Evolutionary conservation across 2,329 filamentous ascomycete species (phyloP), one percentile per base, ranked within the genome.

Genomic region (Apiospora hydei): DNA sequence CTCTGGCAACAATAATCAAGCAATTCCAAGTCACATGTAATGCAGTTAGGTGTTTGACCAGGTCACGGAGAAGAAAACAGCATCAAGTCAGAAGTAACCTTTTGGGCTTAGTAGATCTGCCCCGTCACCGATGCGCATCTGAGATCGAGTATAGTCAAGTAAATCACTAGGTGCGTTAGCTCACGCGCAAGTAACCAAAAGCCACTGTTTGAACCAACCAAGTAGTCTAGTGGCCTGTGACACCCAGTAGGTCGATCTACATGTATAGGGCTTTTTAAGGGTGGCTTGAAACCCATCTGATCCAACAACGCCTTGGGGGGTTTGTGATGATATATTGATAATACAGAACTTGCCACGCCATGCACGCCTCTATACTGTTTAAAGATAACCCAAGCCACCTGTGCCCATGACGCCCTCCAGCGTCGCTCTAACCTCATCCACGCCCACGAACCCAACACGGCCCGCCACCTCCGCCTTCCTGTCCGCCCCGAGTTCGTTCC

Each of bases 401-500:
- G 87, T 88, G 13, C 84, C 84, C 44, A 91, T 72, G 30, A 85
- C 80, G 41, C 85, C 84, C 77, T 89, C 88, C 76, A 93, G 81
- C 84, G 93, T 91, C 5, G 87, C 88, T 77, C 89, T 84, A 71
- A 93, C 85, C 77, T 89, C 88, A 84, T 89, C 91, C 51, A 87
- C 87, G 75, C 89, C 88, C 8, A 84, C 82, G 14, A 88, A 90
- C 0, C 94, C 95, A 2, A 93, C 92, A 75, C 94, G 89, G 0
- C 90, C 89, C 0, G 94, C 88, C 66, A 96, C 90, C 82, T 97
- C 95, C 8, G 86, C 87, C 76, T 92, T 85, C 75, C 92, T 89
- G 69, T 92, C 91, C 61, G 91, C 91, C 7, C 93, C 89, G 74
- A 97, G 81, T 82, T 96, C 94, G 53, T 89, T 87, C 90, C 94